Base-by-base conservation (phyloP, 768 basidiomycete species). In the Lentinula aciculospora region DNA sequence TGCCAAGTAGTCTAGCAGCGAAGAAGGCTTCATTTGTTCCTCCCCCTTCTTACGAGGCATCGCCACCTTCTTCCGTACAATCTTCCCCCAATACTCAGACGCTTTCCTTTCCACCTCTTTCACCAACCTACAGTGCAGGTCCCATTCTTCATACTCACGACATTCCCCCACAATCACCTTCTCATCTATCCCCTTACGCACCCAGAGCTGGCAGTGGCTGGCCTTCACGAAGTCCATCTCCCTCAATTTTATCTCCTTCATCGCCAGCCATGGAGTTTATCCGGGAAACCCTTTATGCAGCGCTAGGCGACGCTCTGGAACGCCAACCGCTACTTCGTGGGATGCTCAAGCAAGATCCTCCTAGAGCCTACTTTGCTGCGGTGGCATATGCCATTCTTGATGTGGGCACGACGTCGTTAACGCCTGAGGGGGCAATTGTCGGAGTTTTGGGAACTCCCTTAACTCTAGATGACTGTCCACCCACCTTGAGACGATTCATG, bases 201-300 rank as follows among this genome's bases (percentile, higher is more conserved):
- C 62, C 47, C 50, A 58, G 51, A 53, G 58, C 31, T 31, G 44
- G 58, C 12, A 54, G 53, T 21, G 40, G 44, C 10, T 54, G 44
- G 40, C 58, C 51, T 23, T 31, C 70, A 17, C 73, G 63, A 62
- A 70, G 59, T 67, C 67, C 67, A 2, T 71, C 74, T 0, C 76
- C 73, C 0, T 72, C 78, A 4, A 67, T 81, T 31, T 71, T 81
- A 25, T 63, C 76, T 0, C 74, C 76, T 15, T 72, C 79, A 21
- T 81, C 88, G 0, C 81, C 82, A 3, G 85, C 83, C 0, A 86
- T 94, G 61, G 81, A 85, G 56, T 76, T 88, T 65, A 93, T 94
- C 59, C 87, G 92, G 27, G 91, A 94, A 69, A 92, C 92, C 0
- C 79, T 94, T 17, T 94, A 93, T 68, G 89, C 92, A 0, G 81